These are phyloP conservation scores for Citrus cavaleriei DNA, from an alignment of 345 rosid genomes.

Conservation along the genomic window DNA sequence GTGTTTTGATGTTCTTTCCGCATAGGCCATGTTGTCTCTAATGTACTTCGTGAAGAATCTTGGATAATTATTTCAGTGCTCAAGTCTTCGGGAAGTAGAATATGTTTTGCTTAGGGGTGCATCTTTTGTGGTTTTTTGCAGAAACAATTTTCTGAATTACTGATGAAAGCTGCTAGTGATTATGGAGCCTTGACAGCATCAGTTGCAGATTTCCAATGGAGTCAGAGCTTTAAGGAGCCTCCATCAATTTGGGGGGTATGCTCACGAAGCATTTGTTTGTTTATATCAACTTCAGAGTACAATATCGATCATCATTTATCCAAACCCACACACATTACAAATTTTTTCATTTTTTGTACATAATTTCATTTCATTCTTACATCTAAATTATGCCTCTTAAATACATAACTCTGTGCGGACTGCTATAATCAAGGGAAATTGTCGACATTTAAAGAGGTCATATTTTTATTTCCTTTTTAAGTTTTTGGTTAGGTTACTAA, in stretches of 20 bases:
- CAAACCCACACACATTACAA: background rate
- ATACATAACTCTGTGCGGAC: background rate
- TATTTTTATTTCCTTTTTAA: background rate
- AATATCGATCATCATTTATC: background rate
- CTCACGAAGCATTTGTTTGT: constrained; percentile 7
- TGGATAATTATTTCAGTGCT: background rate
- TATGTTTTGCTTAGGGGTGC: background rate
- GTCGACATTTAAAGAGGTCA: background rate
- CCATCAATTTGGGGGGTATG: constrained; percentile 99
- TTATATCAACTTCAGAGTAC: background rate
- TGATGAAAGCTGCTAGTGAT: constrained; percentile 98
- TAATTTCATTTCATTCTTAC: background rate
- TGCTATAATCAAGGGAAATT: background rate
- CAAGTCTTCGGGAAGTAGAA: background rate
- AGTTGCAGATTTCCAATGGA: constrained; percentile 92
- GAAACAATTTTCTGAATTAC: constrained; percentile 97
- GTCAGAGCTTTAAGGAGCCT: constrained; percentile 94
- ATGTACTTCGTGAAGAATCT: background rate
- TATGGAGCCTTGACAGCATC: constrained; percentile 94
- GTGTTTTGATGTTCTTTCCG: background rate
- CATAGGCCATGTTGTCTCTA: background rate
- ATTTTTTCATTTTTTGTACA: background rate
- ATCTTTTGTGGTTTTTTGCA: constrained; percentile 30
- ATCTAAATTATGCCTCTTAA: background rate
- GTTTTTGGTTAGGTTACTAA: background rate